Conservation (phyloP, 164 flowering plant species). For the Macadamia tetraphylla region DNA sequence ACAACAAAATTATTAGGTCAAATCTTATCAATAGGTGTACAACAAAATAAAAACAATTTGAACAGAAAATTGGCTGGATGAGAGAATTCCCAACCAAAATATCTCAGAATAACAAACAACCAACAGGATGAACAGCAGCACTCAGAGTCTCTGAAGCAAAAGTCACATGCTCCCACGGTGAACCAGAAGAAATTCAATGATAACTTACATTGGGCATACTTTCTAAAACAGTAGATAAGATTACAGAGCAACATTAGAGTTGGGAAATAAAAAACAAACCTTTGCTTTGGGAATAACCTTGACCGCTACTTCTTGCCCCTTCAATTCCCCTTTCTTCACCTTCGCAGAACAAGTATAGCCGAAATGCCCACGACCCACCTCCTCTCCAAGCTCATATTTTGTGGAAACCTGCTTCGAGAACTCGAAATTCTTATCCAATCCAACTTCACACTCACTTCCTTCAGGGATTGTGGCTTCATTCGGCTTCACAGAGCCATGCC, state of each 20-base stretch:
- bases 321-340: slow-evolving; percentile 77
- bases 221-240: too few species aligned
- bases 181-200: too few species aligned
- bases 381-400: slow-evolving; percentile 86
- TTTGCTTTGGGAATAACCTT: slow-evolving; percentile 90
- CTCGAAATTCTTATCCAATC: slow-evolving; percentile 80
- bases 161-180: too few species aligned
- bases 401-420: slow-evolving; percentile 54
- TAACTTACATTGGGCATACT: too few species aligned
- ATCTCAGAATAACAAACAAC: too few species aligned
- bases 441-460: slow-evolving; percentile 61
- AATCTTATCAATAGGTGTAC: too few species aligned
- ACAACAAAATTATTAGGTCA: too few species aligned
- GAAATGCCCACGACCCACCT: slow-evolving; percentile 92
- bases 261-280: slow-evolving; percentile 31
- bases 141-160: too few species aligned
- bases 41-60: too few species aligned
- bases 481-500: slow-evolving; percentile 90
- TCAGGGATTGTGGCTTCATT: slow-evolving; percentile 90
- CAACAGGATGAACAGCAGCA: too few species aligned
- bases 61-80: too few species aligned
- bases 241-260: neutral
- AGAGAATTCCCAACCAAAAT: too few species aligned
- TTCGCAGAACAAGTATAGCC: slow-evolving; percentile 84
- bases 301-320: slow-evolving; percentile 89